Conservation (phyloP, 2,329 filamentous ascomycete species). For the Colletotrichum caudatum region DNA sequence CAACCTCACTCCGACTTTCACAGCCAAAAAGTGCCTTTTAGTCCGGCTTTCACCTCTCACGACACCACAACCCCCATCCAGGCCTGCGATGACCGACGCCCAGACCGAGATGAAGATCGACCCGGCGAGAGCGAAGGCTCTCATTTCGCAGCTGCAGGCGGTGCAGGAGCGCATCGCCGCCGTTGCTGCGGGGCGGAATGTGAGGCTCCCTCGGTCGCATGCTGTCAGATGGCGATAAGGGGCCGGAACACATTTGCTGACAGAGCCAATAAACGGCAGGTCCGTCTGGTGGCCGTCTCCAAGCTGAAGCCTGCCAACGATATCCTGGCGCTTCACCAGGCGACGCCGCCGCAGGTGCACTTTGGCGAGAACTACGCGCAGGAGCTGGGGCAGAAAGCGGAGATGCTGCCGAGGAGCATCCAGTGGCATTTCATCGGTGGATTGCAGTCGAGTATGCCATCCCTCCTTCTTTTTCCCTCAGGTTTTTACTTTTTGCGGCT, state of each 20-base stretch:
- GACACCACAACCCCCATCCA: neutral
- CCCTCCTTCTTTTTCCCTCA: neutral
- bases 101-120: constrained; percentile 70
- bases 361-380: constrained; percentile 98
- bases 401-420: constrained; percentile 79
- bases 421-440: constrained; percentile 98
- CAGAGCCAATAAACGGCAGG: constrained; percentile 56
- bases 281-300: constrained; percentile 92
- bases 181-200: constrained; percentile 65
- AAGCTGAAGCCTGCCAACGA: constrained; percentile 96
- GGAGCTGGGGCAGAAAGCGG: constrained; percentile 88
- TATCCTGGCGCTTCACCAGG: constrained; percentile 82
- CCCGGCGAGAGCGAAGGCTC: constrained; percentile 69
- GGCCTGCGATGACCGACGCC: constrained; percentile 40
- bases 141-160: constrained; percentile 71
- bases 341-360: constrained; percentile 65
- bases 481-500: neutral
- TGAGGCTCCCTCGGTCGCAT: constrained; percentile 52
- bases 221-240: neutral
- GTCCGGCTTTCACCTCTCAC: neutral
- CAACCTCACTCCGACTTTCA: neutral
- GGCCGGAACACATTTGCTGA: neutral
- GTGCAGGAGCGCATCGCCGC: constrained; percentile 70
- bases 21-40: neutral
- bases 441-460: constrained; percentile 78